Percentiles rank a stretch among this genome's conserved stretches.
Evolutionary conservation across 495 filamentous ascomycete genomes (phyloP).

Genomic region (Penicillium cataractarum): DNA sequence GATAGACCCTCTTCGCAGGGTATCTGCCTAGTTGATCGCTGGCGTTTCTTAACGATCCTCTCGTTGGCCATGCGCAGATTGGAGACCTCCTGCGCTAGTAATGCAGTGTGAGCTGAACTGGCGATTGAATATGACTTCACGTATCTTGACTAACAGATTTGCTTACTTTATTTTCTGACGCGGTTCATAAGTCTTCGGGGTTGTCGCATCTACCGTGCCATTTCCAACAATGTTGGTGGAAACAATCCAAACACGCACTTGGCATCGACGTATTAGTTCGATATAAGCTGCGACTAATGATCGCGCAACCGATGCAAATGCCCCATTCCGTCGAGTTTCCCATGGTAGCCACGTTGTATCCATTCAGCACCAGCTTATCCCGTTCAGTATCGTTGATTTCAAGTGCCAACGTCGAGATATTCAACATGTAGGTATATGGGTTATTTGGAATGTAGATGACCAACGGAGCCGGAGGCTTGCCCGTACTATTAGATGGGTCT

Average conservation of each 20-base stretch:
- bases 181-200: background rate
- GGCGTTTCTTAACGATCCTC: too few relatives aligned
- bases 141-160: background rate
- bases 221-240: conserved; percentile 4
- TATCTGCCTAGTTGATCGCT: too few relatives aligned
- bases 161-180: background rate
- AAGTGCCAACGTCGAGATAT: background rate
- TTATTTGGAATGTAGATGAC: background rate
- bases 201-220: background rate
- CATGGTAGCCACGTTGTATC: background rate
- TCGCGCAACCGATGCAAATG: background rate
- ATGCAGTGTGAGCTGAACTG: too few relatives aligned
- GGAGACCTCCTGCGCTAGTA: too few relatives aligned
- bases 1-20: too few relatives aligned
- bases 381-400: background rate
- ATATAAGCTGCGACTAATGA: background rate
- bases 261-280: background rate
- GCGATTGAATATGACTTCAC: too few relatives aligned
- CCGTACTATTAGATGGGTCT: background rate
- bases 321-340: background rate
- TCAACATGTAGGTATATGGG: background rate
- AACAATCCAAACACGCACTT: background rate
- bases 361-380: background rate
- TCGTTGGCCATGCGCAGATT: too few relatives aligned
- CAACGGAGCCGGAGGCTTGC: background rate